Evolutionary conservation across 805 yeast species (phyloP).

Genomic region (Barnettozyma wickerhamii): DNA sequence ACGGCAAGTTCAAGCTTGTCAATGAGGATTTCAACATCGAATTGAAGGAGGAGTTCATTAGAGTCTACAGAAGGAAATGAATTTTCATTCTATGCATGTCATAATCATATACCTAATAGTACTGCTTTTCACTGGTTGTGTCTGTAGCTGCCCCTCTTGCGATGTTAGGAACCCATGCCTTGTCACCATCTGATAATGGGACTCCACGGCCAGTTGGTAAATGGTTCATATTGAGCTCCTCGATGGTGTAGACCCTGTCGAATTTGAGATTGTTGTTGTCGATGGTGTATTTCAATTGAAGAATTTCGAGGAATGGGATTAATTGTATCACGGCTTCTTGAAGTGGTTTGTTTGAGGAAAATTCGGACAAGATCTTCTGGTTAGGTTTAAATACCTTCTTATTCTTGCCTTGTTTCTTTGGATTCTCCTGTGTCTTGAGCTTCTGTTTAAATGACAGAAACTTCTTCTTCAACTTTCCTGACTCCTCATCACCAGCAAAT

Average conservation of each 20-base stretch:
- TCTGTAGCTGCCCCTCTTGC: background rate
- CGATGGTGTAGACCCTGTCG: constrained; percentile 16
- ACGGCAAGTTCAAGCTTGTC: constrained; percentile 46
- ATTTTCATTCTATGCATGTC: background rate
- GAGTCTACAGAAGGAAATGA: constrained; percentile 23
- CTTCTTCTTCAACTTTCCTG: constrained; percentile 13
- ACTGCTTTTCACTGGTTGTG: background rate
- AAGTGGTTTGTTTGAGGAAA: constrained; percentile 4
- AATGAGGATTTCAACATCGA: constrained; percentile 39
- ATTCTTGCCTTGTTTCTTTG: background rate
- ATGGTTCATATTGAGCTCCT: constrained; percentile 11
- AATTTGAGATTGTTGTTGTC: constrained; percentile 33
- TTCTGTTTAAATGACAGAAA: constrained; percentile 15
- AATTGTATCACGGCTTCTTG: constrained; percentile 34
- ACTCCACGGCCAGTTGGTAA: constrained; percentile 24
- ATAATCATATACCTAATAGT: background rate
- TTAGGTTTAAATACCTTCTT: constrained; percentile 8
- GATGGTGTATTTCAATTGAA: constrained; percentile 38
- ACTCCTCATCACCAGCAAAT: constrained; percentile 5
- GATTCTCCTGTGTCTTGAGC: background rate
- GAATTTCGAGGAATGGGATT: constrained; percentile 37
- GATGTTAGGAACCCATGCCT: constrained; percentile 17
- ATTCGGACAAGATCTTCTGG: constrained; percentile 7
- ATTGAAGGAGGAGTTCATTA: constrained; percentile 42
- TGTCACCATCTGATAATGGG: constrained; percentile 15